Percentiles rank a stretch among this genome's conserved stretches.
These are phyloP conservation scores for Colletotrichum trifolii DNA, from an alignment of 2,329 filamentous ascomycete genomes.

Conservation along the genomic window DNA sequence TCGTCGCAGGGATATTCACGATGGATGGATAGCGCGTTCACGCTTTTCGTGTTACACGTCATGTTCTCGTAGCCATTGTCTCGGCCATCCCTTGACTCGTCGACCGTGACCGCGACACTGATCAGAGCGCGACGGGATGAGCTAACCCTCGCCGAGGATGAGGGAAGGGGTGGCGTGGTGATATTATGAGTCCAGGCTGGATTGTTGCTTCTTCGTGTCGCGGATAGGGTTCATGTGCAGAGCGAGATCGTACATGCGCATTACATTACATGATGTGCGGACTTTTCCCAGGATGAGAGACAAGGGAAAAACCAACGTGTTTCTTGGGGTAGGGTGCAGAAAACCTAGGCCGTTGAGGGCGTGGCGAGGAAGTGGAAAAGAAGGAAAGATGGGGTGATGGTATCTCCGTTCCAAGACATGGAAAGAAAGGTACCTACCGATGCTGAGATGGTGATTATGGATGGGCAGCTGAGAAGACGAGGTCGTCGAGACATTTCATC, in stretches of 20 bases:
- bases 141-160: background rate
- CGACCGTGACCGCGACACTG: background rate
- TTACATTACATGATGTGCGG: conserved; percentile 15
- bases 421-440: background rate
- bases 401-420: background rate
- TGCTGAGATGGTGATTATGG: background rate
- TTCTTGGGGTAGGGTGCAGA: background rate
- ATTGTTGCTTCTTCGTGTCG: conserved; percentile 4
- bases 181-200: background rate
- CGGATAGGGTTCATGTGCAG: conserved; percentile 9
- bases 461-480: too few species aligned
- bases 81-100: conserved; percentile 25
- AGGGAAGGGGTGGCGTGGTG: background rate
- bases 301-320: background rate
- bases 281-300: background rate
- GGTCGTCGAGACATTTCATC: too few species aligned
- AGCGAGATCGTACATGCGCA: background rate
- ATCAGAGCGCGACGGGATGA: background rate
- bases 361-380: background rate
- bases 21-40: background rate
- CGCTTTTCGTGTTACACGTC: too few species aligned
- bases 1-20: conserved; percentile 7
- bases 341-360: too few species aligned
- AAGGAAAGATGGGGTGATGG: background rate
- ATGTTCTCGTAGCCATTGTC: conserved; percentile 5